These are phyloP conservation scores for Volvox africanus DNA, from an alignment of 139 green algal species.

Conservation along the genomic window DNA sequence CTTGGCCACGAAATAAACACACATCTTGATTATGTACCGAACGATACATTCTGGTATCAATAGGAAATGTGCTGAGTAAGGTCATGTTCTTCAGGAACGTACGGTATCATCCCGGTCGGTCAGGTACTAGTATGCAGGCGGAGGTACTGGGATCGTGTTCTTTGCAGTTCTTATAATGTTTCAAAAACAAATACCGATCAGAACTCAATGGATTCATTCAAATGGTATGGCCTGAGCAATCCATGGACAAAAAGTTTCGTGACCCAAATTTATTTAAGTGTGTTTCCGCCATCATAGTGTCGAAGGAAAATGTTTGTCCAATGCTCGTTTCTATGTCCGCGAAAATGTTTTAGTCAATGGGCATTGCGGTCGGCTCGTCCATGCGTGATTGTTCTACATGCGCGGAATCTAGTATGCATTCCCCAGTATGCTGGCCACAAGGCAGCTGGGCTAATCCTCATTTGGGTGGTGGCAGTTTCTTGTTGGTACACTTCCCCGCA, in stretches of 20 bases:
- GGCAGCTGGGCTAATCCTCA: conserved; percentile 19
- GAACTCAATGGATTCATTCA: not conserved
- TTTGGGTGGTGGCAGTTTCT: not conserved
- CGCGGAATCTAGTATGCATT: not conserved
- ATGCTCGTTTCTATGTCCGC: not conserved
- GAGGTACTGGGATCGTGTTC: too few relatives aligned
- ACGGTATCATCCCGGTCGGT: not conserved
- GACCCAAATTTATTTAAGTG: conserved; percentile 1
- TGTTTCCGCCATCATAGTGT: not conserved
- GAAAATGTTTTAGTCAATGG: not conserved
- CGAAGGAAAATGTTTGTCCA: not conserved
- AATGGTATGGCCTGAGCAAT: conserved; percentile 17
- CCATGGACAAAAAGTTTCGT: not conserved
- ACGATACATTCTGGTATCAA: not conserved
- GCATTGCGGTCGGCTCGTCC: not conserved
- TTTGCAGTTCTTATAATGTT: too few relatives aligned
- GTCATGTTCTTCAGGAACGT: not conserved
- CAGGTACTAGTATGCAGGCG: not conserved
- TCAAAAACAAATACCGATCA: too few relatives aligned
- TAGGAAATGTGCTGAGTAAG: not conserved
- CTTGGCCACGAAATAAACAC: not conserved
- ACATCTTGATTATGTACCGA: not conserved
- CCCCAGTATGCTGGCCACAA: conserved; percentile 9
- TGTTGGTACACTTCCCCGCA: not conserved
- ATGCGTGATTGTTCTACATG: not conserved